phyloP scores from a whole-genome alignment of 1,139 yeast species.

The Zhuliangozyma parablackwelliae region DNA sequence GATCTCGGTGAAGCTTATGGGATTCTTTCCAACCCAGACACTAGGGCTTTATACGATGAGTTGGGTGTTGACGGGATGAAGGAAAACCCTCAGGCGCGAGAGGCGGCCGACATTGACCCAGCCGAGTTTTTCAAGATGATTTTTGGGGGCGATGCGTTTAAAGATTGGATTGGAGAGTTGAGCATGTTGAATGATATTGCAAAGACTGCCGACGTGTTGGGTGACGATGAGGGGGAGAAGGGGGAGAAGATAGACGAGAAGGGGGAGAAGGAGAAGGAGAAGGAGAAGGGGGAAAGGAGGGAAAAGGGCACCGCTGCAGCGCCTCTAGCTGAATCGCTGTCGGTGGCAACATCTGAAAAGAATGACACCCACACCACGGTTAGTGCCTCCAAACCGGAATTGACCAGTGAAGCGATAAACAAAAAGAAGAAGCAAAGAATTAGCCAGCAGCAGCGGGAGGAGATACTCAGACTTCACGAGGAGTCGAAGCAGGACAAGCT shows the following conservation, averaged over 20 bases:
- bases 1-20: slow-evolving; percentile 63
- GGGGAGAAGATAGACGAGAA: slow-evolving; percentile 10
- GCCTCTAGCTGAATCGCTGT: not conserved
- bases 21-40: slow-evolving; percentile 32
- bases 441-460: slow-evolving; percentile 51
- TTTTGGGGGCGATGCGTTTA: slow-evolving; percentile 75
- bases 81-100: slow-evolving; percentile 17
- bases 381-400: not conserved
- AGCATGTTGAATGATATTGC: slow-evolving; percentile 78
- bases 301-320: not conserved
- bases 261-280: slow-evolving; percentile 2
- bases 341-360: not conserved
- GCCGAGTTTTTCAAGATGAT: slow-evolving; percentile 65
- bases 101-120: slow-evolving; percentile 30
- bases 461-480: slow-evolving; percentile 47
- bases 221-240: slow-evolving; percentile 27
- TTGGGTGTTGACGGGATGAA: slow-evolving; percentile 43
- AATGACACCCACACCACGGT: slow-evolving; percentile 1
- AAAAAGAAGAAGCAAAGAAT: slow-evolving; percentile 37
- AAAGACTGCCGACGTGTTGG: slow-evolving; percentile 63
- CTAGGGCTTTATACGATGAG: slow-evolving; percentile 39
- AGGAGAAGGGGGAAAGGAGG: not conserved
- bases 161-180: slow-evolving; percentile 79
- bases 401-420: slow-evolving; percentile 18
- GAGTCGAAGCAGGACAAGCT: slow-evolving; percentile 53